Base-by-base conservation (phyloP, 345 rosid species). In the Eucalyptus leucophloia region DNA sequence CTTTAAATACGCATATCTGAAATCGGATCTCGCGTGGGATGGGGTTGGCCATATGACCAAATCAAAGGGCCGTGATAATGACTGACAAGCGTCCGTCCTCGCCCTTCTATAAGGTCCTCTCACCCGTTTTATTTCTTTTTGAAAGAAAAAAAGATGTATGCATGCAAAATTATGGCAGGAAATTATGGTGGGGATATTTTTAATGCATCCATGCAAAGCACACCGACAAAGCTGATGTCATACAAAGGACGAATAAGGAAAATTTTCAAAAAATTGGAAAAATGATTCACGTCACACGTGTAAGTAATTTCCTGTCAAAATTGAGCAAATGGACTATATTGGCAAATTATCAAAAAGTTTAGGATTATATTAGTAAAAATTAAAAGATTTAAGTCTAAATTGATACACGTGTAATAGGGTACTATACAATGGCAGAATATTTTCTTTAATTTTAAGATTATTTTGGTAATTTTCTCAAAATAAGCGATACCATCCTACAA, bases 281-380 rank as follows among this genome's bases (percentile, higher is more conserved):
- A 24, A 2, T 56, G 12, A 24, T 56, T 56, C 14, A 56, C 1
- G 1, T 56, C 1, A 56, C 26, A 0, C 1, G 0, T 24, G 3
- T 56, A 56, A 56, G 1, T 9, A 24, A 56, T 56, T 56, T 56
- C 1, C 12, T 0, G 0, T 56, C 30, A 56, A 56, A 24, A 7
- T 37, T 11, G 2, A 37, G 1, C 5, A 6, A 1, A 30, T 10
- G 0, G 3, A 62, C 3, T 56, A 4, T 4, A 24, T 56, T 56
- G 2, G 0, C 2, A 56, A 56, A 56, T 56, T 23, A 56, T 56
- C 1, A 24, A 56, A 56, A 56, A 23, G 0, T 10, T 10, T 56
- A 56, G 0, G 0, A 56, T 24, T 56, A 56, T 23, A 56, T 24
- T 24, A 3, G 0, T 9, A 9, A 4, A 23, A 4, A 56, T 24